phyloP scores from a whole-genome alignment of 805 yeast species.

The Hanseniaspora guilliermondii region DNA sequence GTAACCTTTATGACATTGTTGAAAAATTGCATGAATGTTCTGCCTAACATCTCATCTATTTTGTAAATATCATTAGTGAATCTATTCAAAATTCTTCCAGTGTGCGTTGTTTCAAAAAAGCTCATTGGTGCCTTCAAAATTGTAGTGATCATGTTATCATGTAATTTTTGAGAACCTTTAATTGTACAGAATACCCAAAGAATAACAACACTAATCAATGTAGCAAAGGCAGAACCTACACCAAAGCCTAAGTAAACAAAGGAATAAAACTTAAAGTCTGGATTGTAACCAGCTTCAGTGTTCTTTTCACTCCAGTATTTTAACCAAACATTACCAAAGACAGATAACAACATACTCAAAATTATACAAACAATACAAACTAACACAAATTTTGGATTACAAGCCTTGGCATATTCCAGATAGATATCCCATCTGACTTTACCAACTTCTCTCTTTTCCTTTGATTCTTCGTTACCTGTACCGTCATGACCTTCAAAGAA shows the following conservation, averaged over 20 bases:
- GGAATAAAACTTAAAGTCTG: constrained; percentile 56
- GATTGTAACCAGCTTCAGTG: constrained; percentile 54
- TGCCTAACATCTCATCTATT: constrained; percentile 65
- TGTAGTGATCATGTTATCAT: constrained; percentile 56
- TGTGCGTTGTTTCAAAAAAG: constrained; percentile 90
- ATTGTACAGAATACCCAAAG: constrained; percentile 76
- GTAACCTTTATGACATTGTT: constrained; percentile 47
- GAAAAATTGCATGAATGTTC: constrained; percentile 61
- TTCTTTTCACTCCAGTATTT: constrained; percentile 96
- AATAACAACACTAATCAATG: constrained; percentile 53
- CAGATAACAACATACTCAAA: constrained; percentile 48
- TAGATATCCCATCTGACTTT: constrained; percentile 84
- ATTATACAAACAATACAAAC: constrained; percentile 45
- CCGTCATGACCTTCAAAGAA: constrained; percentile 27
- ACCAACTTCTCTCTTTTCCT: constrained; percentile 85
- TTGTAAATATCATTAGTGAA: constrained; percentile 84
- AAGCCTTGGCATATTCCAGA: constrained; percentile 71
- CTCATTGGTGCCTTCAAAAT: constrained; percentile 89
- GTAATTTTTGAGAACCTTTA: constrained; percentile 65
- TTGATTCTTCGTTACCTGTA: constrained; percentile 29
- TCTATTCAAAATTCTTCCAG: constrained; percentile 82
- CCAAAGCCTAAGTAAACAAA: constrained; percentile 70
- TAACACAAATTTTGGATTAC: constrained; percentile 55
- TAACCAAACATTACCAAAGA: constrained; percentile 76
- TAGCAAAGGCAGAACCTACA: constrained; percentile 45